Base-by-base conservation (phyloP, 1,139 yeast genomes). In the Eremothecium sinecaudum region DNA sequence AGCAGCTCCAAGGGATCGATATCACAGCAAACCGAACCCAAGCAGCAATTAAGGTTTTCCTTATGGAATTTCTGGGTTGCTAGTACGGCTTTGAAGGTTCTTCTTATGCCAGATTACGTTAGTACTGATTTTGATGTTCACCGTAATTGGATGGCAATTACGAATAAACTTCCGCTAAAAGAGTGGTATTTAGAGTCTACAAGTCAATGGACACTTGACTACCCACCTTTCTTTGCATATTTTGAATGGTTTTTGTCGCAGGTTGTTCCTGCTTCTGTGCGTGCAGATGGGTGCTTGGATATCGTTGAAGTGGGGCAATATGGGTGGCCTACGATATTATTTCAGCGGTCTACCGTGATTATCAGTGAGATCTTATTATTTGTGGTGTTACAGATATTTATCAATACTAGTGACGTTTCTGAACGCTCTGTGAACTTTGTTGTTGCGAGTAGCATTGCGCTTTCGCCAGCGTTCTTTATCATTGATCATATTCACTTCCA, bases 201-300 rank as follows among this genome's bases (percentile, higher is more conserved):
- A 0, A 79, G 83, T 25, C 90, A 81, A 53, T 90, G 98, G 97
- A 90, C 98, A 0, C 63, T 92, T 33, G 98, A 90, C 59, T 90
- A 90, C 59, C 98, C 99, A 4, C 99, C 99, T 1, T 83, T 86
- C 52, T 90, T 90, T 58, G 98, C 98, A 0, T 86, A 84, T 56
- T 87, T 90, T 49, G 98, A 90, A 56, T 84, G 87, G 80, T 26
- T 67, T 1, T 56, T 90, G 36, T 69, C 94, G 0, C 76, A 68
- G 34, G 67, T 81, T 38, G 87, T 82, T 1, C 95, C 96, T 0
- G 40, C 50, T 2, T 31, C 58, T 2, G 93, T 82, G 1, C 64
- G 61, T 13, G 56, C 64, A 0, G 96, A 90, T 56, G 94, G 94
- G 0, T 81, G 93, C 48, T 64, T 90, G 33, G 80, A 74, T 36